Base-by-base conservation (phyloP, 257 asterid genomes). In the Solanum pinnatisectum region DNA sequence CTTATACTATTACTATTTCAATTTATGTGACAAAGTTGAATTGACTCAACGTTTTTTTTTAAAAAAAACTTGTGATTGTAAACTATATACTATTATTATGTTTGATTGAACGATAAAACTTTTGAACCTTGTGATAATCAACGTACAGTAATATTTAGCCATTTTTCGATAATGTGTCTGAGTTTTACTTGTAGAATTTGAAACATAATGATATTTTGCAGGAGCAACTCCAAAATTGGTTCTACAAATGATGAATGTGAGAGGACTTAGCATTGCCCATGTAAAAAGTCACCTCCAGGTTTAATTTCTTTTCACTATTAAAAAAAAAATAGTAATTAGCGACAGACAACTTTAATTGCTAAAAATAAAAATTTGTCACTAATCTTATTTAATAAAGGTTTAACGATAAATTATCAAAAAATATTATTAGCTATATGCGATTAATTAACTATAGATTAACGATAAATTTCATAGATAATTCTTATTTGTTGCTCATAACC, bases 231-330 rank as follows among this genome's bases (percentile, higher is more conserved):
- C 99, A 1, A 96, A 96, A 93, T 93, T 95, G 42, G 97, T 96
- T 88, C 99, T 96, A 89, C 98, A 96, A 87, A 71, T 93, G 92
- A 96, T 96, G 99, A 94, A 95, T 85, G 97, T 93, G 52, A 93
- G 93, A 88, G 99, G 99, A 9, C 95, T 96, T 23, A 93, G 94
- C 94, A 96, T 97, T 86, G 95, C 98, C 52, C 99, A 97, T 90
- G 98, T 97, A 72, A 97, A 97, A 91, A 97, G 99, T 90, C 99
- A 97, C 89, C 91, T 97, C 79, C 99, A 97, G 98, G 98, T 96
- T 72, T 72, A 72, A 33, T 18, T 72, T 72, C n/a, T 72, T 18
- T 33, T 72, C 44, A 8, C 40, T 33, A 4, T 32, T 16, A 3
- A 71, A 71, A 16, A 4, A 9, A 65, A n/a, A n/a, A n/a, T 0